Conservation (phyloP, 371 early-diverging fungal genomes). For the Circinella umbellata region DNA sequence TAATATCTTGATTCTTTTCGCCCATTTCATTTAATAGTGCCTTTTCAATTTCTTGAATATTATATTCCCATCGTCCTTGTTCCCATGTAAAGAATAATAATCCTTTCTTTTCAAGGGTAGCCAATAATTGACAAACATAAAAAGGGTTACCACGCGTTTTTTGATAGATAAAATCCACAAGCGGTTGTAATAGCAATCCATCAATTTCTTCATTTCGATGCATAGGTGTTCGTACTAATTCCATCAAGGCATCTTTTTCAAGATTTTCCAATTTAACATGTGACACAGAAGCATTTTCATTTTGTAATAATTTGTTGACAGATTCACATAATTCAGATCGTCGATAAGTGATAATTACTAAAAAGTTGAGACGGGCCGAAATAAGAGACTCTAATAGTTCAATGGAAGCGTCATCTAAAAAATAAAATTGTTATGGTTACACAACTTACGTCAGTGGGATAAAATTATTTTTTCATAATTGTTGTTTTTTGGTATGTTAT, state of each 20-base stretch:
- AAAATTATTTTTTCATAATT: neutral
- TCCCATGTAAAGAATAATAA: slow-evolving; percentile 53
- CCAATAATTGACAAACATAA: slow-evolving; percentile 43
- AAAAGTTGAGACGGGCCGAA: slow-evolving; percentile 40
- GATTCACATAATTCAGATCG: slow-evolving; percentile 26
- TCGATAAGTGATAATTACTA: slow-evolving; percentile 49
- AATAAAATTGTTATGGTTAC: neutral
- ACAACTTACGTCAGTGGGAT: neutral
- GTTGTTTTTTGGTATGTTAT: neutral
- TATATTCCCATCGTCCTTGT: slow-evolving; percentile 54
- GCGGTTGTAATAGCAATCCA: slow-evolving; percentile 31
- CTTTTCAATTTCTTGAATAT: slow-evolving; percentile 50
- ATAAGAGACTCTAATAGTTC: slow-evolving; percentile 48
- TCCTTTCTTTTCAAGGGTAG: slow-evolving; percentile 50
- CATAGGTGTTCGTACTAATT: slow-evolving; percentile 45
- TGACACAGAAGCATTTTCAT: slow-evolving; percentile 37
- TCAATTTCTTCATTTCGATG: slow-evolving; percentile 47
- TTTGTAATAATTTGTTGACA: slow-evolving; percentile 27
- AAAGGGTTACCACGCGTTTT: slow-evolving; percentile 51
- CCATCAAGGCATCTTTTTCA: slow-evolving; percentile 42
- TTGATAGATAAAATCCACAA: slow-evolving; percentile 48
- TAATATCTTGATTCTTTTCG: slow-evolving; percentile 35
- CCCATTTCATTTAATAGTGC: slow-evolving; percentile 30
- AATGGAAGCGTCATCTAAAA: slow-evolving; percentile 51
- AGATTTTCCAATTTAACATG: slow-evolving; percentile 45